Evolutionary conservation across 225 moss, liverwort and hornwort species (phyloP), one percentile per base, ranked within the genome.

Genomic region (Sphagnum contortum): DNA sequence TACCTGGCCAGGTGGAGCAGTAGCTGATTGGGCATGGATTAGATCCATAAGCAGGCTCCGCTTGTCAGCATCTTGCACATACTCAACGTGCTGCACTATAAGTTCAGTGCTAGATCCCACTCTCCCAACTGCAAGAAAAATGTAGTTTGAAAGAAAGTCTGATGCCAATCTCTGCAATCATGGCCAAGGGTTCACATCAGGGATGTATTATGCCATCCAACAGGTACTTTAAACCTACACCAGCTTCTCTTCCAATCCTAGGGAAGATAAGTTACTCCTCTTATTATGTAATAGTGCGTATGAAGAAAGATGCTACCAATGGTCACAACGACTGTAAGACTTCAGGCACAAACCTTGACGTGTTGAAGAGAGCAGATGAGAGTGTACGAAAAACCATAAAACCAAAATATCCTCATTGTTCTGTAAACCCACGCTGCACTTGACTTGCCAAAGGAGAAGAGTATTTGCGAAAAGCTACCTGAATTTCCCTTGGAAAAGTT

Each of bases 11-110:
- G 86, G 66, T 2, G 80, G 79, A 13, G 68, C 51, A 59, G 71
- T 68, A 5, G 82, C 86, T 49, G 71, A 79, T 48, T 95, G 95
- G 0, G 95, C 95, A 77, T 95, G 95, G 70, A 95, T 91, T 63
- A 95, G 72, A 62, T 95, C 95, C 95, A 95, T 95, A 61, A 95
- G 76, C 95, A 95, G 88, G 74, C 95, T 95, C 55, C 95, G 84
- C 75, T 95, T 95, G 70, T 95, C 95, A 48, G 52, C 82, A 13
- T 95, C 95, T 54, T 72, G 77, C 52, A 95, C 95, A 65, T 80
- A 92, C 49, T 95, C 95, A 48, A 95, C 95, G 62, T 87, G 80
- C 69, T 95, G 95, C 6, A 92, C 88, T 65, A 95, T 95, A 50
- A 95, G 78, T 68, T 95, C 95, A 6, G 95, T 95, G 64, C 95